Evolutionary conservation across 768 basidiomycete genomes (phyloP).

Genomic region (Amanita phalloides): DNA sequence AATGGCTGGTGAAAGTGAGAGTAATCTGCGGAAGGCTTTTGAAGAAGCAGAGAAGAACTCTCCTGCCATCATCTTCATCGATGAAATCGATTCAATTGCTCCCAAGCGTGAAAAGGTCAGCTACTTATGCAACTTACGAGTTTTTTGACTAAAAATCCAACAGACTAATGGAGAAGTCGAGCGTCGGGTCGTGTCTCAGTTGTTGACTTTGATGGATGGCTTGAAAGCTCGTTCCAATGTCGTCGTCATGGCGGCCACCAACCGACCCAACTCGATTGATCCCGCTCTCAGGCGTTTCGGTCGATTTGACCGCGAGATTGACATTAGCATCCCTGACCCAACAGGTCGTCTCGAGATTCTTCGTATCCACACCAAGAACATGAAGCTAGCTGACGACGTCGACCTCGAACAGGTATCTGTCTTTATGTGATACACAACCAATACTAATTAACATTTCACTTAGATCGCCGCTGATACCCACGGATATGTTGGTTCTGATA

Average conservation of each 20-base stretch:
- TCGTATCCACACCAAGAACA: constrained; percentile 99
- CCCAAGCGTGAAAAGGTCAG: constrained; percentile 97
- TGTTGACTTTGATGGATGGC: constrained; percentile 98
- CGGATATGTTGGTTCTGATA: constrained; percentile 97
- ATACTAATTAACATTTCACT: neutral
- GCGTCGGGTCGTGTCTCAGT: constrained; percentile 96
- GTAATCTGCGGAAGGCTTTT: constrained; percentile 95
- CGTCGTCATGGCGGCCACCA: constrained; percentile 99
- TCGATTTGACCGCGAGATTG: constrained; percentile 98
- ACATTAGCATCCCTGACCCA: constrained; percentile 98
- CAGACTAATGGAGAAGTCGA: constrained; percentile 99
- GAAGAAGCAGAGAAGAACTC: constrained; percentile 99
- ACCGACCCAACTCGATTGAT: constrained; percentile 98
- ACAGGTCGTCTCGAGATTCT: constrained; percentile 98
- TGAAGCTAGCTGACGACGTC: constrained; percentile 95
- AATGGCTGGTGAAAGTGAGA: constrained; percentile 99
- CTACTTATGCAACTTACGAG: neutral
- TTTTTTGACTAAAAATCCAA: neutral
- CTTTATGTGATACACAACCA: neutral
- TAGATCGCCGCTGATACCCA: constrained; percentile 99
- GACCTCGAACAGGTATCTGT: constrained; percentile 80
- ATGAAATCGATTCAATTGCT: constrained; percentile 98
- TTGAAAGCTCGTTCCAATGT: constrained; percentile 98
- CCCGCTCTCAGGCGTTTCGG: constrained; percentile 98
- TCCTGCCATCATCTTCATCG: constrained; percentile 99